Base-by-base conservation (phyloP, 78 protist genomes). In the Monocercomonoides exilis region DNA sequence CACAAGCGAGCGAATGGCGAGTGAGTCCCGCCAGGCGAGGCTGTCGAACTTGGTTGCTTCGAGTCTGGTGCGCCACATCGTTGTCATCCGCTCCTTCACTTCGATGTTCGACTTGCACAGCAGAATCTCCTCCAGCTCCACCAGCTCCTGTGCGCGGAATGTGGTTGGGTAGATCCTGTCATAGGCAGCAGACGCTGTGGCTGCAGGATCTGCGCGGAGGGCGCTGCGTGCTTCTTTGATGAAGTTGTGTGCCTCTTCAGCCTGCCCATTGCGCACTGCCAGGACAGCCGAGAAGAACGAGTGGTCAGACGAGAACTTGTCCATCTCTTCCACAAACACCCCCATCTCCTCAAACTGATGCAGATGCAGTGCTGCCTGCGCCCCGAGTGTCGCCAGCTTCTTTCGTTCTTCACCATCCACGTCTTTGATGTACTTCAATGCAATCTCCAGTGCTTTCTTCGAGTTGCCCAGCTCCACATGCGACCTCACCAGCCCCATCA, bases 61-160 rank as follows among this genome's bases (percentile, higher is more conserved):
- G 34, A 86, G 4, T 32, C 88, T 11, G 21, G 45, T 41, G 34
- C 43, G n/a, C 88, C 88, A 86, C 45, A 46, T 46, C 6, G 33
- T 33, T 29, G 36, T 29, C 4, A 32, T 5, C 82, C 82, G 4
- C 11, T 79, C 36, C 82, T 79, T 6, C 43, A 5, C 45, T 4
- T 79, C 82, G 82, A 4, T 33, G 21, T 46, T 64, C 2, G 35
- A 35, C 33, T 2, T 5, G 34, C 36, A 77, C 45, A 77, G 42
- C 81, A 89, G 35, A 77, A 90, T 33, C 33, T 86, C 88, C 5
- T 86, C 88, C 34, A 86, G 81, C 81, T 86, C 88, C 46, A 6
- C 88, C 43, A 86, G 81, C 81, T 46, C 85, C 81, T 86, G 88
- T 32, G 45, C 35, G 21, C 32, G 6, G 88, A 86, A 4, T 29